A percentile compares a stretch with the other conserved stretches of the same genome.
phyloP scores from a whole-genome alignment of 2,329 filamentous ascomycete genomes.

The Cordyceps tenuipes region DNA sequence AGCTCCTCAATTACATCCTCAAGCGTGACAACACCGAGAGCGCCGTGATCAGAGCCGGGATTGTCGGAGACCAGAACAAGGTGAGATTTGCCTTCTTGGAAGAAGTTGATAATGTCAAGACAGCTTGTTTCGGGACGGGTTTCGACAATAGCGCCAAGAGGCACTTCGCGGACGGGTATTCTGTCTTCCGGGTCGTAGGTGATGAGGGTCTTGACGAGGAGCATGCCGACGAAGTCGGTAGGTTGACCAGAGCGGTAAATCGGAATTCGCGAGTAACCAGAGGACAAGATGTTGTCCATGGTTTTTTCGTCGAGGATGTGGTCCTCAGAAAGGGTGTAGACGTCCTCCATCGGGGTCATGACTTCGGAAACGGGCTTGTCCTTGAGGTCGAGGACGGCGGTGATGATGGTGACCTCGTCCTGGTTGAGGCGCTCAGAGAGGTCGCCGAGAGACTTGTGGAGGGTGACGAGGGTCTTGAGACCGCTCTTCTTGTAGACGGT shows the following conservation, averaged over 20 bases:
- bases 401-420: constrained; percentile 98
- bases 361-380: constrained; percentile 91
- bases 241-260: constrained; percentile 81
- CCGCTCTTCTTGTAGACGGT: constrained; percentile 98
- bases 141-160: constrained; percentile 87
- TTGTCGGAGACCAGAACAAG: constrained; percentile 92
- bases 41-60: constrained; percentile 85
- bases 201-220: constrained; percentile 96
- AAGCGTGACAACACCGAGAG: constrained; percentile 85
- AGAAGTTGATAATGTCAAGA: constrained; percentile 97
- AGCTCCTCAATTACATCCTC: constrained; percentile 98
- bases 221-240: constrained; percentile 91
- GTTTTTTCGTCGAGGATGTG: constrained; percentile 86
- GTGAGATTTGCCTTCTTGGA: constrained; percentile 98
- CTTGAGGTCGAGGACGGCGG: constrained; percentile 89
- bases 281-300: constrained; percentile 88
- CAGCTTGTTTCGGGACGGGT: constrained; percentile 94
- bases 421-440: constrained; percentile 86
- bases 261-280: constrained; percentile 92
- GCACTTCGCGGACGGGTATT: constrained; percentile 80
- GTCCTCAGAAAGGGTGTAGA: constrained; percentile 94
- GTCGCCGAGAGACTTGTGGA: constrained; percentile 85
- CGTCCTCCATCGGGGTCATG: constrained; percentile 98
- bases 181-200: constrained; percentile 95
- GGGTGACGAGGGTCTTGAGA: constrained; percentile 87